These are phyloP conservation scores for Quercus berberidifolia DNA, from an alignment of 306 rosid species.

Conservation along the genomic window DNA sequence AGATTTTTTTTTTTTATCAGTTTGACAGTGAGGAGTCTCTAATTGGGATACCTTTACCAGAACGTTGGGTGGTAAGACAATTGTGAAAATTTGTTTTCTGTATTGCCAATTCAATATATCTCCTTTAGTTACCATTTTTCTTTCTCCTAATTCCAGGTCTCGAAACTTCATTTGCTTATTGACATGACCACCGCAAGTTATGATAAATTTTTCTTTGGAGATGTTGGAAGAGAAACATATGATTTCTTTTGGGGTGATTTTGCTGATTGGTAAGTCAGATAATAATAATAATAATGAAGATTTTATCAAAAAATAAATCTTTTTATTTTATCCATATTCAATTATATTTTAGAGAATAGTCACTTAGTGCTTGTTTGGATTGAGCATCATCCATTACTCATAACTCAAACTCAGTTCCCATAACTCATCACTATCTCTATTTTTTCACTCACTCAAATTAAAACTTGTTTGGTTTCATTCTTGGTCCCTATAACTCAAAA, in stretches of 20 bases:
- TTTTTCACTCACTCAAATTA: no score
- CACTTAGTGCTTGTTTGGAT: neutral
- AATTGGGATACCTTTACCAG: constrained; percentile 70
- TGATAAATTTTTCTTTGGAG: constrained; percentile 91
- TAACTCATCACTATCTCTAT: no score
- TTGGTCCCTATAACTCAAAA: no score
- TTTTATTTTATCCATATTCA: neutral
- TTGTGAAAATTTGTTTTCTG: constrained; percentile 10
- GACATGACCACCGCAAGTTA: constrained; percentile 74
- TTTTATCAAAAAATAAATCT: neutral
- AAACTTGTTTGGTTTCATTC: no score
- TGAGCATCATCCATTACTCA: no score
- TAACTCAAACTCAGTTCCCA: no score
- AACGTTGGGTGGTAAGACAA: constrained; percentile 90
- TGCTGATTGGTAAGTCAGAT: constrained; percentile 76
- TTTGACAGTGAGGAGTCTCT: constrained; percentile 64
- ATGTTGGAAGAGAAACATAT: constrained; percentile 81
- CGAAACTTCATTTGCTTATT: constrained; percentile 82
- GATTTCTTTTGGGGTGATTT: constrained; percentile 98
- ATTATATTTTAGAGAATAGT: neutral
- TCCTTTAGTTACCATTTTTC: neutral
- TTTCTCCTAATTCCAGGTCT: constrained; percentile 53
- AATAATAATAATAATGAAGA: neutral
- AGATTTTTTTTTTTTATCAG: constrained; percentile 33
- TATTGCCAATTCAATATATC: constrained; percentile 5